These are phyloP conservation scores for Microsporum ferrugineum DNA, from an alignment of 2,329 filamentous ascomycete species.

Conservation along the genomic window DNA sequence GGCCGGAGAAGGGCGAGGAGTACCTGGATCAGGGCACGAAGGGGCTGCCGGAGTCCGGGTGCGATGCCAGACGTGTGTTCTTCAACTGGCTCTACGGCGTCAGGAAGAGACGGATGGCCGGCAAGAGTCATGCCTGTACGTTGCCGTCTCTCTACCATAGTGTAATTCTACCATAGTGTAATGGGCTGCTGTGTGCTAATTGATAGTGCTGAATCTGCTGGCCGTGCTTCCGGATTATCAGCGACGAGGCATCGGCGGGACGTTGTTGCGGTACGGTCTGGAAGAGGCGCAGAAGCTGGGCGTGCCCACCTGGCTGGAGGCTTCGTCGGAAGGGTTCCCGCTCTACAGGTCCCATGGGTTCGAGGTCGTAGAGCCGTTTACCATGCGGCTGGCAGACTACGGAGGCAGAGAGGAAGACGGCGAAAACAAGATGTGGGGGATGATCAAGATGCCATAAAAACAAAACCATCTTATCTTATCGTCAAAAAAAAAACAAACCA, in stretches of 20 bases:
- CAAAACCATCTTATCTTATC: not conserved
- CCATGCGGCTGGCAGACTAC: slow-evolving; percentile 13
- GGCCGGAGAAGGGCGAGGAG: slow-evolving; percentile 8
- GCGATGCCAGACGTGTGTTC: slow-evolving; percentile 11
- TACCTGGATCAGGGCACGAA: slow-evolving; percentile 11
- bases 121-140: slow-evolving; percentile 11
- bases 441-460: not conserved
- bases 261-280: slow-evolving; percentile 19
- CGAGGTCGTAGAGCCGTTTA: slow-evolving; percentile 14
- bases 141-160: not conserved
- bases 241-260: slow-evolving; percentile 20
- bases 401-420: slow-evolving; percentile 9
- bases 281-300: slow-evolving; percentile 15
- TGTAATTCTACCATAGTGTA: no score
- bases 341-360: slow-evolving; percentile 24
- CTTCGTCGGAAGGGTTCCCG: slow-evolving; percentile 17
- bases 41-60: slow-evolving; percentile 8
- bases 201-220: slow-evolving; percentile 24
- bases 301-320: slow-evolving; percentile 19
- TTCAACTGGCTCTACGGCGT: slow-evolving; percentile 10
- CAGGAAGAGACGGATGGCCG: slow-evolving; percentile 11
- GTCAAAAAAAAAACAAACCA: not conserved
- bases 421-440: not conserved
- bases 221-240: slow-evolving; percentile 24
- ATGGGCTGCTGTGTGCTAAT: not conserved